Base-by-base conservation (phyloP, 495 filamentous ascomycete genomes). In the Zalerion maritima region DNA sequence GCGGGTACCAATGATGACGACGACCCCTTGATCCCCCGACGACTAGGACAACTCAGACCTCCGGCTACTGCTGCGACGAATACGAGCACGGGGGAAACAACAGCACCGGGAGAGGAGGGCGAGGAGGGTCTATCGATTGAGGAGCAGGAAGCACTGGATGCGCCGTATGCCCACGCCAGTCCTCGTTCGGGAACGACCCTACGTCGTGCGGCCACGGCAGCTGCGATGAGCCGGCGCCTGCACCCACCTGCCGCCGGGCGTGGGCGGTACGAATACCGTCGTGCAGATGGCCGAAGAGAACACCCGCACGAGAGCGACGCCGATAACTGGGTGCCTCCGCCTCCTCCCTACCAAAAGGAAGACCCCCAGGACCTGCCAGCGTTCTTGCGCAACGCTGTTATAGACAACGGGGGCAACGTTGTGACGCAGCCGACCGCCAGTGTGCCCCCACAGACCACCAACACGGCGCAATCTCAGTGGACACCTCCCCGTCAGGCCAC, bases 291-390 rank as follows among this genome's bases (percentile, higher is more conserved):
- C 9, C 61, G 73, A 19, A 55, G 66, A 11, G 65, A 81, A 32
- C 66, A 79, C 35, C 84, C 84, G 7, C 80, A 91, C 51, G 82
- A 91, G 49, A 85, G 78, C 35, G 81, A 92, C 45, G 82, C 82
- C 3, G 85, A 93, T 38, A 81, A 86, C 36, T 94, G 85, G 85
- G 81, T 86, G 5, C 80, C 85, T 14, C 85, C 85, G 0, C 85
- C 85, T n/a, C 85, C 85, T 8, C 81, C 83, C 5, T 94, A 94
- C 42, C 69, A 72, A 12, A 71, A 68, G 9, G 72, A 83, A 9
- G 60, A 78, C 18, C 75, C 81, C 4, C 60, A 52, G 11, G 63
- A 64, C 27, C 28, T 59, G 14, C 67, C 67, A 7, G 50, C 47
- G 6, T 66, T 63, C 30, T 35, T 66, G n/a, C 57, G 60, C 21